These are phyloP conservation scores for Saccharomycopsis crataegensis DNA, from an alignment of 1,139 yeast genomes.

Conservation along the genomic window DNA sequence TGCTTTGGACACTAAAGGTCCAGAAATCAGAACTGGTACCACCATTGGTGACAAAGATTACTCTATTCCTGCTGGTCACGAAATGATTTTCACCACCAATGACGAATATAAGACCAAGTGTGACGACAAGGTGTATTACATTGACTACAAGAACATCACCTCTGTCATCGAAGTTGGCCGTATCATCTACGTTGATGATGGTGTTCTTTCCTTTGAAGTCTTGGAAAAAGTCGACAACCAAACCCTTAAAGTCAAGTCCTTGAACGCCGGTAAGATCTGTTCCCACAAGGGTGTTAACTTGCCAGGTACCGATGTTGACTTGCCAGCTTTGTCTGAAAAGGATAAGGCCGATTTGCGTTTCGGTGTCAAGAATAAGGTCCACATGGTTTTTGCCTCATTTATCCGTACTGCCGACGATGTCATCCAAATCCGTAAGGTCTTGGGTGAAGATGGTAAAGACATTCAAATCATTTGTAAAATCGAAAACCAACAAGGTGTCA, in stretches of 20 bases:
- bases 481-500: slow-evolving; percentile 99
- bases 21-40: slow-evolving; percentile 98
- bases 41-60: slow-evolving; percentile 72
- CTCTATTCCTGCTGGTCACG: slow-evolving; percentile 79
- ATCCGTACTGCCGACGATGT: slow-evolving; percentile 93
- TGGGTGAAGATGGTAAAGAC: slow-evolving; percentile 95
- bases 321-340: slow-evolving; percentile 96
- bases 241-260: slow-evolving; percentile 78
- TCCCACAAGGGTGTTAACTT: slow-evolving; percentile 99
- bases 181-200: slow-evolving; percentile 92
- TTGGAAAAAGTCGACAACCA: slow-evolving; percentile 67
- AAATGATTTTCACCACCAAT: slow-evolving; percentile 90
- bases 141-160: slow-evolving; percentile 95
- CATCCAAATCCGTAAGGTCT: slow-evolving; percentile 80
- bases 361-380: slow-evolving; percentile 96
- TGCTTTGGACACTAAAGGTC: slow-evolving; percentile 99
- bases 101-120: slow-evolving; percentile 63
- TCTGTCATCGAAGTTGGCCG: slow-evolving; percentile 84
- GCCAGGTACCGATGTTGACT: slow-evolving; percentile 98
- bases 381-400: slow-evolving; percentile 97
- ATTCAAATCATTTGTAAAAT: slow-evolving; percentile 95
- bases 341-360: slow-evolving; percentile 85
- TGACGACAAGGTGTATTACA: slow-evolving; percentile 74
- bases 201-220: slow-evolving; percentile 94
- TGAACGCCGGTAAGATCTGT: slow-evolving; percentile 91